Percentiles rank a stretch among this genome's conserved stretches.
These are phyloP conservation scores for Naganishia liquefaciens DNA, from an alignment of 1,284 basidiomycete species.

Conservation along the genomic window DNA sequence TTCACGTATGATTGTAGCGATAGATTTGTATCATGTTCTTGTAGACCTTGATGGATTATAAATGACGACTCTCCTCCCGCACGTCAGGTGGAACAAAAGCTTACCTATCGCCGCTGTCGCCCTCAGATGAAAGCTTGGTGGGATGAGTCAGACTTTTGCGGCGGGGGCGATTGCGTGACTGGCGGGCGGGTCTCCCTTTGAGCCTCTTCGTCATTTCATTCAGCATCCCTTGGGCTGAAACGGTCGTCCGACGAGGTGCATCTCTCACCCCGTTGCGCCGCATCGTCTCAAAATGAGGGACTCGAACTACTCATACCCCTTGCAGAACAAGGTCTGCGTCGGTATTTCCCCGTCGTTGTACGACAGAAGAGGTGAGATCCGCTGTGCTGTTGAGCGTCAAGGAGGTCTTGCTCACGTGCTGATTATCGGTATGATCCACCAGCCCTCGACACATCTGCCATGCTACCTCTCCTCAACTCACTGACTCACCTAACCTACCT, in stretches of 20 bases:
- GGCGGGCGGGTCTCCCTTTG: neutral
- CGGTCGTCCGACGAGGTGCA: neutral
- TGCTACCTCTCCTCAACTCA: conserved; percentile 92
- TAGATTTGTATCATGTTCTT: neutral
- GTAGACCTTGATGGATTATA: neutral
- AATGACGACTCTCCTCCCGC: too few species aligned
- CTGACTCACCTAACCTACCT: conserved; percentile 96
- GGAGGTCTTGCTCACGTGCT: neutral
- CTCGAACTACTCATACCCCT: conserved; percentile 92
- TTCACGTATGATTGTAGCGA: conserved; percentile 7
- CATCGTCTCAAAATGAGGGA: conserved; percentile 71
- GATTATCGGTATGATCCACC: conserved; percentile 30
- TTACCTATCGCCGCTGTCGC: too few species aligned
- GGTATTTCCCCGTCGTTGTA: conserved; percentile 93
- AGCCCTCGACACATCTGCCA: conserved; percentile 92
- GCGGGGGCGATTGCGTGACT: too few species aligned
- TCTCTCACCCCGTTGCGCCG: neutral
- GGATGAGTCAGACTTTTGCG: too few species aligned
- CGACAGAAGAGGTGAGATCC: conserved; percentile 77
- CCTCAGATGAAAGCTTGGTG: too few species aligned
- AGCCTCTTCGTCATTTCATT: neutral
- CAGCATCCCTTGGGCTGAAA: neutral
- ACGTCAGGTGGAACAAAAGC: too few species aligned
- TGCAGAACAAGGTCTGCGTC: conserved; percentile 92
- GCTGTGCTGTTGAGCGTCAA: too few species aligned